A percentile compares a stretch with the other conserved stretches of the same genome.
Conservation (phyloP, 306 rosid species). For the Urtica urens region DNA sequence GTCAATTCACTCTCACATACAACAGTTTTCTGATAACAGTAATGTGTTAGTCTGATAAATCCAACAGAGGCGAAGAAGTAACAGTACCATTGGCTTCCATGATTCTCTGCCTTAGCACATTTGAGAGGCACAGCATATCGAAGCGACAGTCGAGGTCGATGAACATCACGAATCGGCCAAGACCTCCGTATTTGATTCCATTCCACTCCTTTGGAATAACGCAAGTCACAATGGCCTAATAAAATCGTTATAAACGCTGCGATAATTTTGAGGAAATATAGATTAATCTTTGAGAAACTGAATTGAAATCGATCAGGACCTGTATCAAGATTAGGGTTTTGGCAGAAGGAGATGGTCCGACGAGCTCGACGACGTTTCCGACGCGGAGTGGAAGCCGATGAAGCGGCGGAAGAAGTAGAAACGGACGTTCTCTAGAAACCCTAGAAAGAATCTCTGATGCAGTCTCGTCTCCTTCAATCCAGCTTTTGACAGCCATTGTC, state of each 20-base stretch:
- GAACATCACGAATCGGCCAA: slow-evolving; percentile 48
- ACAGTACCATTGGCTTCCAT: slow-evolving; percentile 32
- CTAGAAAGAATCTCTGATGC: slow-evolving; percentile 49
- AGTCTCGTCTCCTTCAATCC: slow-evolving; percentile 62
- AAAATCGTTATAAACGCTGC: neutral
- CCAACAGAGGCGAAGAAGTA: neutral
- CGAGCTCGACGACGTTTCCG: slow-evolving; percentile 73
- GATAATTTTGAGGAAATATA: neutral
- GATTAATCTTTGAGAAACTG: neutral
- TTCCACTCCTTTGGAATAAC: slow-evolving; percentile 70
- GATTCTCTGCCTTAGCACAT: slow-evolving; percentile 46
- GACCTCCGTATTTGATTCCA: slow-evolving; percentile 57
- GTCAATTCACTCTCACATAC: no score
- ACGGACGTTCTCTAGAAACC: slow-evolving; percentile 40
- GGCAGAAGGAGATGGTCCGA: slow-evolving; percentile 79
- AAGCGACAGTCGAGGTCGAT: slow-evolving; percentile 73
- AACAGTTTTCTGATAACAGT: neutral
- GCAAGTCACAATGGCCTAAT: slow-evolving; percentile 52
- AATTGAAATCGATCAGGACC: slow-evolving; percentile 16
- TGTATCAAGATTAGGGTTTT: slow-evolving; percentile 67
- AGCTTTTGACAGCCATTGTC: slow-evolving; percentile 20
- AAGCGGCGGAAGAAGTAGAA: slow-evolving; percentile 57
- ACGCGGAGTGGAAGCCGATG: slow-evolving; percentile 66
- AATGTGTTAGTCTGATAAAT: neutral
- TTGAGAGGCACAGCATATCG: slow-evolving; percentile 46